Evolutionary conservation across 257 asterid genomes (phyloP).

Genomic region (Solanum habrochaites): DNA sequence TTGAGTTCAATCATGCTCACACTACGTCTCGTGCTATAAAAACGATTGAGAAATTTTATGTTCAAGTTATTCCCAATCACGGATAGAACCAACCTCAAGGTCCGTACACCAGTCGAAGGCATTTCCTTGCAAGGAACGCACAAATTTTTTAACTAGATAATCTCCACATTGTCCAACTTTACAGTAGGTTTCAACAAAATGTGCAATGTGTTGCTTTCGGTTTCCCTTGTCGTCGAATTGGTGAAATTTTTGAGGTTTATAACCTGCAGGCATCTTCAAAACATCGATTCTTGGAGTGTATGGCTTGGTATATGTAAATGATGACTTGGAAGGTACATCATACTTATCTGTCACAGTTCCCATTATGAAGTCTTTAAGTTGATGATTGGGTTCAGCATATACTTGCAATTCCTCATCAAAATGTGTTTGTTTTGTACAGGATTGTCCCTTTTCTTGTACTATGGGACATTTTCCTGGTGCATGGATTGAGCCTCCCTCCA

Average conservation of each 20-base stretch:
- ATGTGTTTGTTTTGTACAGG: not conserved
- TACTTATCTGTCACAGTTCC: too few species aligned
- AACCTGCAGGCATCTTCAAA: not conserved
- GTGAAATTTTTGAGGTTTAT: not conserved
- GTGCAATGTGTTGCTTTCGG: not conserved
- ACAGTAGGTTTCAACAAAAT: not conserved
- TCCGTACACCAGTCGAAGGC: not conserved
- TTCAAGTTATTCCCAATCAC: not conserved
- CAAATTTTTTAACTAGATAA: not conserved
- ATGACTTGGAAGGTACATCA: not conserved
- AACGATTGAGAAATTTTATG: not conserved
- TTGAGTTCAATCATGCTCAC: not conserved
- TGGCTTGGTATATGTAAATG: not conserved
- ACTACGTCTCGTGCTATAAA: fast-evolving
- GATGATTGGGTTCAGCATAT: not conserved
- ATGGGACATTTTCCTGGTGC: fast-evolving
- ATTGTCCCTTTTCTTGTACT: not conserved
- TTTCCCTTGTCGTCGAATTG: not conserved
- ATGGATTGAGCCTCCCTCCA: not conserved
- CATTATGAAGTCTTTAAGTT: not conserved
- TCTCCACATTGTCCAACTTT: not conserved
- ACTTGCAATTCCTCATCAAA: not conserved
- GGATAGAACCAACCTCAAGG: not conserved
- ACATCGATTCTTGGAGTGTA: not conserved
- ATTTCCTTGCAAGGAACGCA: not conserved